phyloP scores from a whole-genome alignment of 768 basidiomycete genomes.

The Agrocybe praecox region DNA sequence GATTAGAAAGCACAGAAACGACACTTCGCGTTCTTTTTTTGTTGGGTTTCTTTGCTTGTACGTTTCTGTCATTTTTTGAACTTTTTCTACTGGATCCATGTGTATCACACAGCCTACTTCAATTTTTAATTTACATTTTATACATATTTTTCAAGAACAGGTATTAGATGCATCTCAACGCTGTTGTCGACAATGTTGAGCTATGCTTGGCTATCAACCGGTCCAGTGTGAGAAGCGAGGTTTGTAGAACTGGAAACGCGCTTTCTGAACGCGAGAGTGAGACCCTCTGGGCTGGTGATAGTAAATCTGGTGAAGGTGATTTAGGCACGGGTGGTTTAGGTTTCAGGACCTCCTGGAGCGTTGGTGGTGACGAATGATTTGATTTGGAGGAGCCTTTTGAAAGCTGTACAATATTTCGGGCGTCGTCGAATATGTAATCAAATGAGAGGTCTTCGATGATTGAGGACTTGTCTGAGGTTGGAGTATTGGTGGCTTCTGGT shows the following conservation, averaged over 20 bases:
- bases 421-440: conserved; percentile 58
- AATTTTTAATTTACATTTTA: too few species aligned
- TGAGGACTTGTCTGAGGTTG: conserved; percentile 58
- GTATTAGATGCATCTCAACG: too few species aligned
- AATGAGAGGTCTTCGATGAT: conserved; percentile 68
- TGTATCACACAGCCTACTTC: too few species aligned
- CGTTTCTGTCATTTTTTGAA: too few species aligned
- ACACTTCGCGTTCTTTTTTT: too few species aligned
- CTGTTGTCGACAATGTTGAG: too few species aligned
- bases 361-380: conserved; percentile 46
- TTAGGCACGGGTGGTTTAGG: conserved; percentile 36
- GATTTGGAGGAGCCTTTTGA: conserved; percentile 55
- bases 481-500: conserved; percentile 23
- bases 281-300: conserved; percentile 43
- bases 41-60: too few species aligned
- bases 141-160: too few species aligned
- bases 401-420: conserved; percentile 57
- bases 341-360: conserved; percentile 42
- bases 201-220: too few species aligned
- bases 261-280: conserved; percentile 73
- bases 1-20: too few species aligned
- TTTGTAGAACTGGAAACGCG: conserved; percentile 53
- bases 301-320: conserved; percentile 35
- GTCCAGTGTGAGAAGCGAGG: too few species aligned
- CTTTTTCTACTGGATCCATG: too few species aligned